A percentile compares a stretch with the other conserved stretches of the same genome.
These are phyloP conservation scores for Raphanus raphanistrum DNA, from an alignment of 345 rosid genomes.

Conservation along the genomic window DNA sequence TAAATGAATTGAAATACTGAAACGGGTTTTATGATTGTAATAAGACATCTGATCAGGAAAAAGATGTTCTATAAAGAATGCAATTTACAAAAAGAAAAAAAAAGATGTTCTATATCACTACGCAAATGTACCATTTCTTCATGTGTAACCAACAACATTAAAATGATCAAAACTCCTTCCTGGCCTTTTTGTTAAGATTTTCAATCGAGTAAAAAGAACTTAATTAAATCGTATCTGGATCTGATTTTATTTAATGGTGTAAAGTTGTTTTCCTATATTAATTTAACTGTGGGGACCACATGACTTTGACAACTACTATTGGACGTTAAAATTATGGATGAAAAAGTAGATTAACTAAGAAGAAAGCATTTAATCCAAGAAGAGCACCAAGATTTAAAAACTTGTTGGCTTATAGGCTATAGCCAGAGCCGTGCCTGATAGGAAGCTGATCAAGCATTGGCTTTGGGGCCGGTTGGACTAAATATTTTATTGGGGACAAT, in stretches of 20 bases:
- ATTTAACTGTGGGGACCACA: slow-evolving; percentile 17
- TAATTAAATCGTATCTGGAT: neutral
- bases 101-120: neutral
- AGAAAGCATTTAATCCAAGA: slow-evolving; percentile 26
- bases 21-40: too few relatives aligned
- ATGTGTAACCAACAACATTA: slow-evolving; percentile 1
- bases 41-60: neutral
- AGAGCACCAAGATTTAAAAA: slow-evolving; percentile 7
- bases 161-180: neutral
- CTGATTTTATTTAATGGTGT: neutral
- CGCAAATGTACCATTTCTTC: neutral
- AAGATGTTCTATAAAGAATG: neutral
- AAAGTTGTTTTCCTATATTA: neutral
- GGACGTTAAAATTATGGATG: slow-evolving; percentile 19
- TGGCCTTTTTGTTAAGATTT: neutral
- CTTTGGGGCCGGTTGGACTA: too few relatives aligned
- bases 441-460: too few relatives aligned
- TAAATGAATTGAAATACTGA: neutral
- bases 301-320: slow-evolving; percentile 4
- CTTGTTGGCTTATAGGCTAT: neutral
- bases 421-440: too few relatives aligned
- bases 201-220: neutral
- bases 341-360: slow-evolving; percentile 23
- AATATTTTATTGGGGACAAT: too few relatives aligned
- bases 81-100: too few relatives aligned